A percentile compares a stretch with the other conserved stretches of the same genome.
These are phyloP conservation scores for Colletotrichum lini DNA, from an alignment of 2,329 filamentous ascomycete species.

Conservation along the genomic window DNA sequence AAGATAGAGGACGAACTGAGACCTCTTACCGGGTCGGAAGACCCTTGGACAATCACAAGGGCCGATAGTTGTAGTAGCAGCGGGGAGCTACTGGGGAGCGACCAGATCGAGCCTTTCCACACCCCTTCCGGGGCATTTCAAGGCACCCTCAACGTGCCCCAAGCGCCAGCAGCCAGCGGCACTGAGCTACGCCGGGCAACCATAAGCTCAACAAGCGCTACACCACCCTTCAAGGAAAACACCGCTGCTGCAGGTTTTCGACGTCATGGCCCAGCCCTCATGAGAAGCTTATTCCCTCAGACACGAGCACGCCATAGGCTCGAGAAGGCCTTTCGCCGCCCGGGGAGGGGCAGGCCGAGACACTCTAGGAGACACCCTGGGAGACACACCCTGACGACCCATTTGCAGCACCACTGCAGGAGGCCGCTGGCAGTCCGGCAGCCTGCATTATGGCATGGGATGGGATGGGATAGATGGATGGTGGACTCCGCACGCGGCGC, in stretches of 20 bases:
- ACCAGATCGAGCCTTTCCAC: conserved; percentile 11
- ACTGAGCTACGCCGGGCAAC: neutral
- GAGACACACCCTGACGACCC: neutral
- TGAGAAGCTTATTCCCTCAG: conserved; percentile 38
- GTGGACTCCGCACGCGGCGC: conserved; percentile 20
- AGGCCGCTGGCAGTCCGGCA: conserved; percentile 11
- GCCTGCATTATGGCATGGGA: neutral
- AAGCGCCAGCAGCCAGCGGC: conserved; percentile 1
- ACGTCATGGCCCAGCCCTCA: conserved; percentile 33
- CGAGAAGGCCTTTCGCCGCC: neutral
- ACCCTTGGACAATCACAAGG: neutral
- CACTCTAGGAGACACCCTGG: neutral
- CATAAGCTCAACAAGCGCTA: neutral
- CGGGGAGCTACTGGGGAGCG: conserved; percentile 7
- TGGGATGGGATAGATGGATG: neutral
- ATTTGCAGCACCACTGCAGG: conserved; percentile 17
- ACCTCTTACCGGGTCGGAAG: neutral
- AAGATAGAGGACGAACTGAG: conserved; percentile 1
- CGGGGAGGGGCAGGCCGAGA: neutral
- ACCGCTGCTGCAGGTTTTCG: conserved; percentile 1
- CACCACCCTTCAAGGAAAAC: neutral
- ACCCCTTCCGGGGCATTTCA: neutral
- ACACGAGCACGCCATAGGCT: conserved; percentile 33
- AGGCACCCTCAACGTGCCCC: neutral
- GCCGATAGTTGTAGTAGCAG: conserved; percentile 34